Evolutionary conservation across 306 rosid genomes (phyloP).

Genomic region (Begonia masoniana): DNA sequence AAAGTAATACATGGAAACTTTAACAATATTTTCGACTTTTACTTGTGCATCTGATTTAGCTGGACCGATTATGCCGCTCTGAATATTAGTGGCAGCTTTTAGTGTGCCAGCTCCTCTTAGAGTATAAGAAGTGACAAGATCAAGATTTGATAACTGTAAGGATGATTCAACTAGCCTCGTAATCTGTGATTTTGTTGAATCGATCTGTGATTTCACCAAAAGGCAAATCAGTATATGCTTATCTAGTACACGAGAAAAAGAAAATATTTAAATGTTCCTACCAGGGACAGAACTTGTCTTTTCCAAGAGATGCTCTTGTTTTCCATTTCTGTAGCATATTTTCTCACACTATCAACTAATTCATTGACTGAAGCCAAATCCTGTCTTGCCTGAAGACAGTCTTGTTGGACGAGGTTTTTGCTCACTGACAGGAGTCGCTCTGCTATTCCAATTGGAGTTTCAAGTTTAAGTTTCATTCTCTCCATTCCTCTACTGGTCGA

Average conservation of each 20-base stretch:
- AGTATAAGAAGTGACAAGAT: slow-evolving; percentile 52
- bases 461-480: slow-evolving; percentile 86
- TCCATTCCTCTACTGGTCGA: slow-evolving; percentile 80
- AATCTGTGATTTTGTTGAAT: slow-evolving; percentile 52
- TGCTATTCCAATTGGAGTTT: slow-evolving; percentile 80
- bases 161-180: slow-evolving; percentile 65
- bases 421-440: slow-evolving; percentile 65
- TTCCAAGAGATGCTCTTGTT: slow-evolving; percentile 76
- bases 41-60: slow-evolving; percentile 58
- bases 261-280: slow-evolving; percentile 7
- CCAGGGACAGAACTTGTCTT: slow-evolving; percentile 52
- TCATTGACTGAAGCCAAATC: slow-evolving; percentile 58
- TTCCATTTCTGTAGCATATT: slow-evolving; percentile 53
- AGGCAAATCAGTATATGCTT: neutral
- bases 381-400: slow-evolving; percentile 53
- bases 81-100: slow-evolving; percentile 65
- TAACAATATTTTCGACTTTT: neutral
- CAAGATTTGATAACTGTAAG: slow-evolving; percentile 68
- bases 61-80: slow-evolving; percentile 65
- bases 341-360: slow-evolving; percentile 38
- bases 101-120: slow-evolving; percentile 42
- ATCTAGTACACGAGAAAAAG: neutral
- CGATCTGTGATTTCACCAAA: slow-evolving; percentile 49
- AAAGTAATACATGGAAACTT: no score
- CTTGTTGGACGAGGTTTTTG: slow-evolving; percentile 62